phyloP scores from a whole-genome alignment of 208 protist species.

The Vickermania spadyakhi region DNA sequence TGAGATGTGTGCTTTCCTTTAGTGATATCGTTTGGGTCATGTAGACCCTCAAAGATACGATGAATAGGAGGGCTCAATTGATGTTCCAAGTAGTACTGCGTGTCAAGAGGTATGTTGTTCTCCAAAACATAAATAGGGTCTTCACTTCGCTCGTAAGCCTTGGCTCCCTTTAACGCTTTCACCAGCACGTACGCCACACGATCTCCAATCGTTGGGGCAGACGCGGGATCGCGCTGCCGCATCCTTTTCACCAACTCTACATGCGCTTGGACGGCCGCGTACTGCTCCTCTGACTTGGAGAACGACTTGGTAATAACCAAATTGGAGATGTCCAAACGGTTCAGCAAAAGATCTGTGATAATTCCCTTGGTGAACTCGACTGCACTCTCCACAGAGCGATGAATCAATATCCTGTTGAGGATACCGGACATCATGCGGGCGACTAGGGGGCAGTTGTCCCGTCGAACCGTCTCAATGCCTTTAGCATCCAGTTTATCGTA shows the following conservation, averaged over 20 bases:
- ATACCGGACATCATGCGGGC: slow-evolving; percentile 75
- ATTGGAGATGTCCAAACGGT: slow-evolving; percentile 80
- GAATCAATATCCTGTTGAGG: slow-evolving; percentile 79
- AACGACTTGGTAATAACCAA: slow-evolving; percentile 84
- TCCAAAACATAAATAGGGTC: slow-evolving; percentile 98
- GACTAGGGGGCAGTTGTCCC: slow-evolving; percentile 98
- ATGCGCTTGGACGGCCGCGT: slow-evolving; percentile 80
- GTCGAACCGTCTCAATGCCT: slow-evolving; percentile 97
- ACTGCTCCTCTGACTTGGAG: slow-evolving; percentile 94
- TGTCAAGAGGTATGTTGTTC: slow-evolving; percentile 86
- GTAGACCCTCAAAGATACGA: slow-evolving; percentile 94
- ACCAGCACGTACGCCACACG: slow-evolving; percentile 83
- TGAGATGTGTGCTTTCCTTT: slow-evolving; percentile 97
- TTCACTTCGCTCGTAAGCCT: slow-evolving; percentile 99
- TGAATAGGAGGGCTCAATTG: slow-evolving; percentile 73
- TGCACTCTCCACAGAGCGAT: slow-evolving; percentile 78
- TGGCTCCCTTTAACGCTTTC: slow-evolving; percentile 70
- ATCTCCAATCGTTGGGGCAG: slow-evolving; percentile 74
- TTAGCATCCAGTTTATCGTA: slow-evolving; percentile 99
- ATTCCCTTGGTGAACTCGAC: slow-evolving; percentile 88
- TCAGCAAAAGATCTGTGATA: slow-evolving; percentile 79
- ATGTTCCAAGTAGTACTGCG: slow-evolving; percentile 87
- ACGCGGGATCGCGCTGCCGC: slow-evolving; percentile 74
- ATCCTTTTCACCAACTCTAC: slow-evolving; percentile 82
- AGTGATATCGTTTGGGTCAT: slow-evolving; percentile 80